Percentiles rank a stretch among this genome's conserved stretches.
Conservation (phyloP, 192 early-diverging fungal genomes). For the Diversispora eburnea region DNA sequence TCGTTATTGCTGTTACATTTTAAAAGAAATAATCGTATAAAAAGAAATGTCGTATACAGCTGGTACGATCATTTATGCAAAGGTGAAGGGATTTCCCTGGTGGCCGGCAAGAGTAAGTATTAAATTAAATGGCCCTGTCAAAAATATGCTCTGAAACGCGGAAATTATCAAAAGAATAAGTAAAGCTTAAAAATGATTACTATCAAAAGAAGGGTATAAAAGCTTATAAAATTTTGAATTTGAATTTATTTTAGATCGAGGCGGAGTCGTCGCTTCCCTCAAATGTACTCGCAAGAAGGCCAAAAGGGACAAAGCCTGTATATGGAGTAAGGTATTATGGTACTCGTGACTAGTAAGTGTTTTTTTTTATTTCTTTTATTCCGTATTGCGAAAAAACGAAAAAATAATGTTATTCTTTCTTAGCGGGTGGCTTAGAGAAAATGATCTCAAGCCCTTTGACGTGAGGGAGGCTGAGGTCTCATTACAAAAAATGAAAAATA, state of each 20-base stretch:
- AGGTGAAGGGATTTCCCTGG: slow-evolving; percentile 59
- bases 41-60: slow-evolving; percentile 35
- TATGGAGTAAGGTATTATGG: slow-evolving; percentile 46
- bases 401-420: not conserved
- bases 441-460: slow-evolving; percentile 38
- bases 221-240: not conserved
- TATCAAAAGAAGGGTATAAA: not conserved
- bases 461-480: slow-evolving; percentile 7
- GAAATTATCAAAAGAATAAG: not conserved
- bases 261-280: slow-evolving; percentile 36
- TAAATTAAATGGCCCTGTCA: not conserved
- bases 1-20: too few relatives aligned
- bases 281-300: slow-evolving; percentile 37
- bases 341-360: slow-evolving; percentile 45
- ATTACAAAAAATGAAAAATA: slow-evolving; percentile 22
- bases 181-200: not conserved
- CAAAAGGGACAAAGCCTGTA: slow-evolving; percentile 36
- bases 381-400: not conserved
- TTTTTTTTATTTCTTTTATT: not conserved
- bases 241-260: slow-evolving; percentile 34
- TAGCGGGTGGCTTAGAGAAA: slow-evolving; percentile 42
- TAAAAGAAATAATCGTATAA: too few relatives aligned
- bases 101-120: slow-evolving; percentile 59
- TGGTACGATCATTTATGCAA: slow-evolving; percentile 55
- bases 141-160: not conserved